Conservation (phyloP, 192 early-diverging fungal genomes). For the Diversispora eburnea region DNA sequence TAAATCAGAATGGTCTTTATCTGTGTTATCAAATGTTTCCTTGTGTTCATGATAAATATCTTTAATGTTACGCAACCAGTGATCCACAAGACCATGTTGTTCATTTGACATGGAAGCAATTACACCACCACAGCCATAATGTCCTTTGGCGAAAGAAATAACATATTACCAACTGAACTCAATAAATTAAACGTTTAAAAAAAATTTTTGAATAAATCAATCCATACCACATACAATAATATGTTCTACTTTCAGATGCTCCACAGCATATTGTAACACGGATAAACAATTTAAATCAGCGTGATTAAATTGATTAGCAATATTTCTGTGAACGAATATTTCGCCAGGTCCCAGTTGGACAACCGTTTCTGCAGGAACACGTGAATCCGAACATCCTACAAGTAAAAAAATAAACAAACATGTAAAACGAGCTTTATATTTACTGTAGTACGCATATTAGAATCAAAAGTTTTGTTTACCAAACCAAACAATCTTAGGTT, state of each 20-base stretch:
- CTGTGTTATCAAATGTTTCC: slow-evolving; percentile 43
- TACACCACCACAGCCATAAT: slow-evolving; percentile 74
- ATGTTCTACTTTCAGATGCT: slow-evolving; percentile 87
- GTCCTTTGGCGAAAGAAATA: slow-evolving; percentile 32
- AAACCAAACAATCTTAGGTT: slow-evolving; percentile 87
- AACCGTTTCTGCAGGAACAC: slow-evolving; percentile 82
- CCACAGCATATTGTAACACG: slow-evolving; percentile 92
- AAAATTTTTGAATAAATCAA: background rate
- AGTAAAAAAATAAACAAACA: background rate
- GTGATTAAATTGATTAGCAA: slow-evolving; percentile 85
- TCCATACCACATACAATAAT: slow-evolving; percentile 82
- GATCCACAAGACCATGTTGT: slow-evolving; percentile 78
- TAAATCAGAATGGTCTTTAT: slow-evolving; percentile 46
- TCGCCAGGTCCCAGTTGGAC: slow-evolving; percentile 71
- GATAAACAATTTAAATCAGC: slow-evolving; percentile 79
- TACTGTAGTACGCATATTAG: background rate
- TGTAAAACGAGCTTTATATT: background rate
- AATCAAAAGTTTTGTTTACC: slow-evolving; percentile 39
- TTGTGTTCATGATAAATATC: slow-evolving; percentile 68
- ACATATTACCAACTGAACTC: background rate
- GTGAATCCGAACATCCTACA: slow-evolving; percentile 87
- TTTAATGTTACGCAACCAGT: slow-evolving; percentile 87
- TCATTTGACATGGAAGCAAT: slow-evolving; percentile 54
- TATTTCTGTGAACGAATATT: slow-evolving; percentile 96
- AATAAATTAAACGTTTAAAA: background rate